phyloP scores from a whole-genome alignment of 331 rosid genomes.

The Arachis monticola region DNA sequence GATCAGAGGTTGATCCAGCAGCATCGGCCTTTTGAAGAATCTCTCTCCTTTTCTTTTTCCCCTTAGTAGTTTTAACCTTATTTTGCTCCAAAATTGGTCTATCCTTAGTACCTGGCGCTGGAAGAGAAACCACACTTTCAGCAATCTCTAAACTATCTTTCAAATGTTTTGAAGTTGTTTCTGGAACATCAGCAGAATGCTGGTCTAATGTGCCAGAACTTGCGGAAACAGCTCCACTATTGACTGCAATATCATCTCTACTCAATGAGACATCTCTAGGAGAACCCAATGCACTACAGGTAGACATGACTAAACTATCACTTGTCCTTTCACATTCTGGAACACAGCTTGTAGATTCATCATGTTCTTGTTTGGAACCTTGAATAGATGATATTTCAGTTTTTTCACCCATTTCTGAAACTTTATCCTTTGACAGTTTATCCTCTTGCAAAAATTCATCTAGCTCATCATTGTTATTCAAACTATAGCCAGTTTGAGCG shows the following conservation, averaged over 20 bases:
- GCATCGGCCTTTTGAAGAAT: slow-evolving; percentile 84
- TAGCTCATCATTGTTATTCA: slow-evolving; percentile 33
- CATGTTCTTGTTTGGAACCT: slow-evolving; percentile 37
- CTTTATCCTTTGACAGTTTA: slow-evolving; percentile 36
- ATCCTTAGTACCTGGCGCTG: slow-evolving; percentile 52
- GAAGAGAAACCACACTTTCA: slow-evolving; percentile 42
- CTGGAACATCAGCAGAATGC: slow-evolving; percentile 42
- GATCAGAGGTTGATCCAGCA: slow-evolving; percentile 85
- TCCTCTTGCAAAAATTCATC: slow-evolving; percentile 41
- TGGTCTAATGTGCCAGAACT: slow-evolving; percentile 49
- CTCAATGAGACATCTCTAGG: slow-evolving; percentile 41
- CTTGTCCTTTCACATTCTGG: slow-evolving; percentile 42
- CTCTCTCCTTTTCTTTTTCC: slow-evolving; percentile 63
- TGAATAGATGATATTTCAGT: slow-evolving; percentile 43
- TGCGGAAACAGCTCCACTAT: slow-evolving; percentile 37
- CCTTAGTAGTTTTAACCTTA: slow-evolving; percentile 54
- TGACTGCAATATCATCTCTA: slow-evolving; percentile 45
- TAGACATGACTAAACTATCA: no score
- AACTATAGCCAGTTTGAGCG: slow-evolving; percentile 37
- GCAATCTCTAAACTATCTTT: slow-evolving; percentile 50
- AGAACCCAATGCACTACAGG: slow-evolving; percentile 39
- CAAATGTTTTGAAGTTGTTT: slow-evolving; percentile 42
- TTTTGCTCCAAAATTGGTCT: slow-evolving; percentile 55
- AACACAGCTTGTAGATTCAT: slow-evolving; percentile 47
- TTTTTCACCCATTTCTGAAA: slow-evolving; percentile 38